Base-by-base conservation (phyloP, 495 filamentous ascomycete species). In the Penicillium samsonianum region DNA sequence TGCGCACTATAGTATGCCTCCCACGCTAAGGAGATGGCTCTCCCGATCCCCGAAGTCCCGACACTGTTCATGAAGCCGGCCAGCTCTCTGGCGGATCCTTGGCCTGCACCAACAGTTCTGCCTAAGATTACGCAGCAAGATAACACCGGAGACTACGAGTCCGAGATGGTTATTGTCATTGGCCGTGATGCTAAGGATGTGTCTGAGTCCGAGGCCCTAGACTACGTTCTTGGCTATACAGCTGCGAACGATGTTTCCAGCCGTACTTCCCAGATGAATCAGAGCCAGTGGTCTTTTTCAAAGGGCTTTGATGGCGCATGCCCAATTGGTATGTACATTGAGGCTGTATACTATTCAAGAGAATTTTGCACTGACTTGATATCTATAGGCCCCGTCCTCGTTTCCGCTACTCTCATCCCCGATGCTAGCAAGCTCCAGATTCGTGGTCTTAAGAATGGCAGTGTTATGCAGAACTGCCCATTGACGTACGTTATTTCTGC, bases 231-330 rank as follows among this genome's bases (percentile, higher is more conserved):
- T 3, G 91, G 90, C 2, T 95, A 92, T 64, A 82, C 87, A 4
- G 83, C 90, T 50, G 89, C 90, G 55, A 90, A 95, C 64, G 90
- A 94, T 67, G 77, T 95, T 10, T 90, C 86, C 8, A 88, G 90
- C 68, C 84, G 90, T 17, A 89, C 89, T 54, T 89, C 83, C 77
- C 90, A 94, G 70, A 74, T 90, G 64, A 88, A 87, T 16, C 86
- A 90, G 38, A 83, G 86, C 31, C 90, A 94, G 69, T 94, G 90
- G 90, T 81, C 78, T 3, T 75, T 92, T 4, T 90, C 89, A 3
- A 95, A 95, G 73, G 89, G 90, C 1, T 93, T 91, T 63, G 91
- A 95, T 67, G 85, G 86, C 33, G 86, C 87, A 74, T 90, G 89
- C 42, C 90, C 90, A 0, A 85, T 83, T 60, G 90, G 90, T 77